Percentiles rank a stretch among this genome's conserved stretches.
Conservation (phyloP, 768 basidiomycete genomes). For the Cyathus striatus region DNA sequence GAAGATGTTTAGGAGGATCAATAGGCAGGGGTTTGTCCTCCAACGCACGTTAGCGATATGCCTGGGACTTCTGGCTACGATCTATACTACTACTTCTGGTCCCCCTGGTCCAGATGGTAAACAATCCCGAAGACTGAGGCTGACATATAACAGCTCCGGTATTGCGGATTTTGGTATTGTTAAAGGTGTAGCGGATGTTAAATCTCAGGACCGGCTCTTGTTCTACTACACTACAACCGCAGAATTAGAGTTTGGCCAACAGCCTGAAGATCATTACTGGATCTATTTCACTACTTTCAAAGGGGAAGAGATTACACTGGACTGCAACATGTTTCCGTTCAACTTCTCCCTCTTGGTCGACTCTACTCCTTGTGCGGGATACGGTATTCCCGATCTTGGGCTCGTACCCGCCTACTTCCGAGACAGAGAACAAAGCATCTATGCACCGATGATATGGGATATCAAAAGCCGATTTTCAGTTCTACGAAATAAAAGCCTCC, state of each 20-base stretch:
- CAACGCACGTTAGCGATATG: conserved; percentile 24
- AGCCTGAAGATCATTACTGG: conserved; percentile 44
- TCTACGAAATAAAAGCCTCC: conserved; percentile 19
- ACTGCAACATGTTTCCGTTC: conserved; percentile 37
- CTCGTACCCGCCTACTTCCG: conserved; percentile 19
- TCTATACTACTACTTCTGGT: conserved; percentile 32
- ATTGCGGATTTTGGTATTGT: conserved; percentile 43
- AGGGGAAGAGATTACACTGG: conserved; percentile 35
- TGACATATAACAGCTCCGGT: conserved; percentile 30
- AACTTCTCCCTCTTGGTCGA: conserved; percentile 21
- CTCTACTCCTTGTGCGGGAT: not conserved
- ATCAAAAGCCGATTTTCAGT: conserved; percentile 19
- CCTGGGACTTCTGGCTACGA: conserved; percentile 28
- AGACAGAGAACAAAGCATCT: conserved; percentile 9
- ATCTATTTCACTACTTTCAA: conserved; percentile 39
- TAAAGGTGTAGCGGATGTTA: conserved; percentile 27
- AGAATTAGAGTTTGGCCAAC: conserved; percentile 25
- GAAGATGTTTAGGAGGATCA: conserved; percentile 24
- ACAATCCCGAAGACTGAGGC: conserved; percentile 23
- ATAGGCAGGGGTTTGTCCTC: conserved; percentile 26
- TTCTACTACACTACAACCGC: conserved; percentile 21
- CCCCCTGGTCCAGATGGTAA: conserved; percentile 8
- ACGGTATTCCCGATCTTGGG: conserved; percentile 8
- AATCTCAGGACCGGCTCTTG: conserved; percentile 26
- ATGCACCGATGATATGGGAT: conserved; percentile 8